These are phyloP conservation scores for Microcyclospora tardicrescens DNA, from an alignment of 2,329 filamentous ascomycete species.

Conservation along the genomic window DNA sequence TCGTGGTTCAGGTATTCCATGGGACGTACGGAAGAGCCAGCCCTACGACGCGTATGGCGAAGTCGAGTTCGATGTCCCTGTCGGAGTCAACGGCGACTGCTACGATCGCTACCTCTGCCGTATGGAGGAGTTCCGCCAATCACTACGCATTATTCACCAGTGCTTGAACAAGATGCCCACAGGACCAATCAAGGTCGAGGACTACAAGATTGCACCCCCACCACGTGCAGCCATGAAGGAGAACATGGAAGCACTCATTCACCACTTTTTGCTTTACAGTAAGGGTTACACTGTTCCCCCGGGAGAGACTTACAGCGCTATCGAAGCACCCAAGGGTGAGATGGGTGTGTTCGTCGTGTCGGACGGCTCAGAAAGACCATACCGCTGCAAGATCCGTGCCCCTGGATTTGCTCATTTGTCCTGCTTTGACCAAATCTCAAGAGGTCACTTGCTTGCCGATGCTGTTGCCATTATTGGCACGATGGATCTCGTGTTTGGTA, in stretches of 20 bases:
- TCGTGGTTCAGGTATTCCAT: conserved; percentile 87
- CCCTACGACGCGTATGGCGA: conserved; percentile 97
- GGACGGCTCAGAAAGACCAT: conserved; percentile 90
- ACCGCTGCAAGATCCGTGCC: conserved; percentile 93
- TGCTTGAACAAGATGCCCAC: conserved; percentile 98
- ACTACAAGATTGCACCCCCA: conserved; percentile 95
- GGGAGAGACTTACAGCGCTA: conserved; percentile 93
- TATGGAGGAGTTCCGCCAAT: conserved; percentile 99
- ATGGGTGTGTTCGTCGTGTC: conserved; percentile 97
- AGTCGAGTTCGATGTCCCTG: conserved; percentile 96
- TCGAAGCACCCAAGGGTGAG: conserved; percentile 99
- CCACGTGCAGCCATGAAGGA: conserved; percentile 99
- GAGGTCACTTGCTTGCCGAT: conserved; percentile 88
- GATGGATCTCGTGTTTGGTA: conserved; percentile 63
- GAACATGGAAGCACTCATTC: conserved; percentile 99
- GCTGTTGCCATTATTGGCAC: conserved; percentile 83
- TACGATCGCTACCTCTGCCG: conserved; percentile 98
- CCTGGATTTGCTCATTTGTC: conserved; percentile 91
- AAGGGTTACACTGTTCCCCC: conserved; percentile 97
- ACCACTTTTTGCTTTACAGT: conserved; percentile 97
- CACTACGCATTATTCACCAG: conserved; percentile 94
- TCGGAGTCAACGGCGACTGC: conserved; percentile 94
- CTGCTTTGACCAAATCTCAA: conserved; percentile 85
- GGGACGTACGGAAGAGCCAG: conserved; percentile 91
- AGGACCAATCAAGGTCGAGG: conserved; percentile 86